Percentiles rank a stretch among this genome's conserved stretches.
phyloP scores from a whole-genome alignment of 192 early-diverging fungal species.

The Linnemannia exigua region DNA sequence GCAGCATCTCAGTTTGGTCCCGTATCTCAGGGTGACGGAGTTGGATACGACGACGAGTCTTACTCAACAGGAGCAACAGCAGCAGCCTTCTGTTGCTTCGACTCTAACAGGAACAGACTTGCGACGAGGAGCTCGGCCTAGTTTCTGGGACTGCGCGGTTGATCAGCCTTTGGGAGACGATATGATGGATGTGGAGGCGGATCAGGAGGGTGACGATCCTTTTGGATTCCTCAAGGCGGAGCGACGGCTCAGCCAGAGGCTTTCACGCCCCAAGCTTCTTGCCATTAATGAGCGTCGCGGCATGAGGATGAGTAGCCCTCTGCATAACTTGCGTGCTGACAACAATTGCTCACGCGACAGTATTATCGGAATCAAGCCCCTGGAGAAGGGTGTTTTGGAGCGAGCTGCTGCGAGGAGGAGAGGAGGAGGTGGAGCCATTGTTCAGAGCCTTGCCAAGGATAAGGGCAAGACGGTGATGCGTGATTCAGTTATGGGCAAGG shows the following conservation, averaged over 20 bases:
- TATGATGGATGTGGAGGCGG: background rate
- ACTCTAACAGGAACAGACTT: background rate
- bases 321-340: background rate
- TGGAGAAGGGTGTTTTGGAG: background rate
- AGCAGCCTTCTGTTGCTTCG: background rate
- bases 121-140: no score
- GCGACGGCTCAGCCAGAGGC: constrained; percentile 1
- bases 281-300: constrained; percentile 23
- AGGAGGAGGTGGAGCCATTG: background rate
- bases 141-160: no score
- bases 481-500: background rate
- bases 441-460: background rate
- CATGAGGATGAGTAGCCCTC: background rate
- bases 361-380: background rate
- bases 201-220: constrained; percentile 23
- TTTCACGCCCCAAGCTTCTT: constrained; percentile 13
- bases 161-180: background rate
- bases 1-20: background rate
- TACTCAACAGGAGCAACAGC: no score
- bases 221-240: constrained; percentile 43
- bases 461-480: constrained; percentile 20
- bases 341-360: background rate
- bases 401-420: constrained; percentile 13
- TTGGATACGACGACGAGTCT: background rate
- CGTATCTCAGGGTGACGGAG: constrained; percentile 1